A percentile compares a stretch with the other conserved stretches of the same genome.
phyloP scores from a whole-genome alignment of 768 basidiomycete genomes.

The Russula virescens region DNA sequence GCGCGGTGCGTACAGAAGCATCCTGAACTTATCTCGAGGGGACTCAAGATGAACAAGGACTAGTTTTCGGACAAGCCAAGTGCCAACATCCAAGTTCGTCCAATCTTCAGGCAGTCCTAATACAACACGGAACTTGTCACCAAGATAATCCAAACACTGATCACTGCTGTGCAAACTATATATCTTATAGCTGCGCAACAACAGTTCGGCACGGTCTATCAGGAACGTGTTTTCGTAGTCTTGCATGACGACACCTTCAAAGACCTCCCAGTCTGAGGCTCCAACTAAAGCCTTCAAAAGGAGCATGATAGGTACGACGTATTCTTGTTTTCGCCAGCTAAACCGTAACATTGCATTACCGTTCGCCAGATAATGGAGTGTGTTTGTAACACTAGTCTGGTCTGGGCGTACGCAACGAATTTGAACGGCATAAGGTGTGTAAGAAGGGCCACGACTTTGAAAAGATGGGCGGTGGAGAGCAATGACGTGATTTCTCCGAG shows the following conservation, averaged over 20 bases:
- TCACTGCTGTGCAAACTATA: slow-evolving; percentile 83
- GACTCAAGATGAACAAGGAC: slow-evolving; percentile 84
- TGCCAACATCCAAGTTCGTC: slow-evolving; percentile 76
- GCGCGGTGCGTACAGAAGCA: slow-evolving; percentile 69
- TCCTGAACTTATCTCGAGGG: slow-evolving; percentile 88
- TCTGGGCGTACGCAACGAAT: slow-evolving; percentile 93
- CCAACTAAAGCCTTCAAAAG: slow-evolving; percentile 88
- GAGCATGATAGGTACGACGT: slow-evolving; percentile 95
- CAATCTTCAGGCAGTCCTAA: slow-evolving; percentile 90
- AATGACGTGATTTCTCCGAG: slow-evolving; percentile 92
- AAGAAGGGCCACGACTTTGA: slow-evolving; percentile 86
- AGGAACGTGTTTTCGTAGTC: slow-evolving; percentile 97
- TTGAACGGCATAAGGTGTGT: slow-evolving; percentile 90
- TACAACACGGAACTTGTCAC: slow-evolving; percentile 94
- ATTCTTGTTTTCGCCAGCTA: slow-evolving; percentile 97
- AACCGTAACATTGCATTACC: slow-evolving; percentile 97
- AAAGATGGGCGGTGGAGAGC: slow-evolving; percentile 90
- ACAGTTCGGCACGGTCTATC: slow-evolving; percentile 92
- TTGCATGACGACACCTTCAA: slow-evolving; percentile 93
- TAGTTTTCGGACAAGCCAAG: slow-evolving; percentile 77
- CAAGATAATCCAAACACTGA: slow-evolving; percentile 91
- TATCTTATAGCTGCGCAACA: slow-evolving; percentile 92
- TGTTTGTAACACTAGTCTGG: slow-evolving; percentile 90
- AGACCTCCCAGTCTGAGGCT: slow-evolving; percentile 93
- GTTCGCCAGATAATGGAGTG: slow-evolving; percentile 94